Evolutionary conservation across 2,329 filamentous ascomycete species (phyloP).

Genomic region (Paraphaeosphaeria sporulosa): DNA sequence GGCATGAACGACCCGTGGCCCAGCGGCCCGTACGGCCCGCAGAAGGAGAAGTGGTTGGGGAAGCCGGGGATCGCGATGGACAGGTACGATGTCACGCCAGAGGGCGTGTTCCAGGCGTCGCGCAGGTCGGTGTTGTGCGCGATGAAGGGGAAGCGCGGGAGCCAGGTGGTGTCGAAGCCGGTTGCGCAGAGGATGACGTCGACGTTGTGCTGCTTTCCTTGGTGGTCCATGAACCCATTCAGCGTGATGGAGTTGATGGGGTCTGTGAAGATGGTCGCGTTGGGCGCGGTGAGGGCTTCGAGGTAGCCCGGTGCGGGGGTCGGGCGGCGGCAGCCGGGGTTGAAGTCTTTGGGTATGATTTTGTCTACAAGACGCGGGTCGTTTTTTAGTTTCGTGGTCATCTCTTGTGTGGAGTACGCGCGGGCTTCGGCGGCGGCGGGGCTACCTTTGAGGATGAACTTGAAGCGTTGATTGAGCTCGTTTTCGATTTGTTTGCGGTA

Average conservation of each 20-base stretch:
- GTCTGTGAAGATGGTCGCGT: neutral
- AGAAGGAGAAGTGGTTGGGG: slow-evolving; percentile 55
- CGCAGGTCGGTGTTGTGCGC: neutral
- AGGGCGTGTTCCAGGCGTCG: neutral
- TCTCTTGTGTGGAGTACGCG: no score
- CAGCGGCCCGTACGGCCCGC: no score
- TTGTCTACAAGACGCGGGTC: no score
- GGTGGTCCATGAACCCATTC: neutral
- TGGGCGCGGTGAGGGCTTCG: neutral
- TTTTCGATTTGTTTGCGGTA: no score
- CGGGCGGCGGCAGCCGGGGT: neutral
- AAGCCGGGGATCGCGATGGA: slow-evolving; percentile 51
- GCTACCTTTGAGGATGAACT: no score
- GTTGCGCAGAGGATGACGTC: slow-evolving; percentile 12
- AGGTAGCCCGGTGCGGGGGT: slow-evolving; percentile 3
- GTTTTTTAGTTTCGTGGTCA: no score
- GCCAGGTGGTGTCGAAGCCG: neutral
- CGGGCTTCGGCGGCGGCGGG: no score
- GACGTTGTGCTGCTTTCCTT: neutral
- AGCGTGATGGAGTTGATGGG: neutral
- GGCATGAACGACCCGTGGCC: no score
- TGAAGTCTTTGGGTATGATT: no score
- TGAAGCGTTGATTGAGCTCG: no score
- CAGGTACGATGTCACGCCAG: slow-evolving; percentile 50
- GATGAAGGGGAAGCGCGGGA: slow-evolving; percentile 8